Conservation (phyloP, 179 eudicot species). For the Silene noctiflora region DNA sequence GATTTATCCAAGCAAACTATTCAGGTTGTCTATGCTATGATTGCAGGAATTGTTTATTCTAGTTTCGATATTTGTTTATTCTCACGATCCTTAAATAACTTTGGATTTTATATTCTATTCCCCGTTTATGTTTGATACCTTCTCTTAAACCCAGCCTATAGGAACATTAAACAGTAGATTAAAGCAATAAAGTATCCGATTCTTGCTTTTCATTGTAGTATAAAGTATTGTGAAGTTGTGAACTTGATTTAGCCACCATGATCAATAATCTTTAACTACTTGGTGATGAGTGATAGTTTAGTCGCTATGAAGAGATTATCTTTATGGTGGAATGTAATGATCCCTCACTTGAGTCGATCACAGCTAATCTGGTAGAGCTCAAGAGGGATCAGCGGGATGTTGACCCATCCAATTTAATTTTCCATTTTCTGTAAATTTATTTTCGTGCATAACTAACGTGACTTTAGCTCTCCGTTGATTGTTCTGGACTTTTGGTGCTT, state of each 20-base stretch:
- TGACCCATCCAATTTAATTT: slow-evolving; percentile 1
- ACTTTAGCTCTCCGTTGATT: not conserved
- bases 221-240: slow-evolving; percentile 19
- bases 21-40: not conserved
- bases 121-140: not conserved
- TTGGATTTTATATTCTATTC: slow-evolving; percentile 12
- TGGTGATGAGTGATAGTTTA: slow-evolving; percentile 4
- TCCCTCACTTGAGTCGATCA: slow-evolving; percentile 2
- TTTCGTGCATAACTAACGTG: not conserved
- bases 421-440: not conserved
- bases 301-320: slow-evolving; percentile 3
- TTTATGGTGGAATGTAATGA: slow-evolving; percentile 3
- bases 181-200: slow-evolving; percentile 19
- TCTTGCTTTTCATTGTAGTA: slow-evolving; percentile 18
- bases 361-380: not conserved
- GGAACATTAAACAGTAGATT: not conserved
- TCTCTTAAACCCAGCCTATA: slow-evolving; percentile 7
- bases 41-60: slow-evolving; percentile 13
- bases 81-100: slow-evolving; percentile 15
- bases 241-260: slow-evolving; percentile 13
- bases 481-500: not conserved
- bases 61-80: slow-evolving; percentile 20
- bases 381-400: not conserved
- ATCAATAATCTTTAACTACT: slow-evolving; percentile 12
- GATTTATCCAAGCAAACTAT: not conserved